Percentiles rank a stretch among this genome's conserved stretches.
These are phyloP conservation scores for Phytophthora sansomeana DNA, from an alignment of 352 stramenopile species.

Conservation along the genomic window DNA sequence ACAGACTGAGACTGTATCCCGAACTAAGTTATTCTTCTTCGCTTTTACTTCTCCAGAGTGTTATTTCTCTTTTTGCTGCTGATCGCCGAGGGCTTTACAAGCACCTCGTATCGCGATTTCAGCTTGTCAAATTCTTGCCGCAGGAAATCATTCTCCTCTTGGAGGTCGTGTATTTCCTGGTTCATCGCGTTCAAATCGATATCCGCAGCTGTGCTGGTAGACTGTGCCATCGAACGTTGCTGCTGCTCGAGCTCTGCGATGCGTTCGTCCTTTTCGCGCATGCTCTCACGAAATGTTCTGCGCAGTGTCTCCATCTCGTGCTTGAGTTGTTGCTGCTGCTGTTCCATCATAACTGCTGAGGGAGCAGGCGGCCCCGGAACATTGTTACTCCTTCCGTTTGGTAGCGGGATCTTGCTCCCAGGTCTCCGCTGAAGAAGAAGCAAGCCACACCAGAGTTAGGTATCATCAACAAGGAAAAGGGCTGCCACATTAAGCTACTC, in stretches of 20 bases:
- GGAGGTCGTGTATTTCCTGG: conserved; percentile 58
- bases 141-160: conserved; percentile 76
- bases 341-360: conserved; percentile 23
- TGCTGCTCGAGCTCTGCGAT: conserved; percentile 57
- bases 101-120: conserved; percentile 65
- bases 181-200: conserved; percentile 18
- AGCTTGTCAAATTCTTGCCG: conserved; percentile 74
- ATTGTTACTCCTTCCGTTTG: conserved; percentile 7
- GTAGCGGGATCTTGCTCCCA: conserved; percentile 27
- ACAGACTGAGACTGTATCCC: not conserved
- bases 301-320: conserved; percentile 51
- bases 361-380: conserved; percentile 8
- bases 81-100: conserved; percentile 9
- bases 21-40: conserved; percentile 20
- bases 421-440: conserved; percentile 32
- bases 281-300: conserved; percentile 56
- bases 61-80: conserved; percentile 19
- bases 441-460: not conserved
- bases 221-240: conserved; percentile 6
- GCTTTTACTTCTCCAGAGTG: conserved; percentile 1
- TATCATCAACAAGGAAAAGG: too few species aligned
- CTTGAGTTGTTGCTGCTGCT: conserved; percentile 38
- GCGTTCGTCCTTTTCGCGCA: conserved; percentile 70
- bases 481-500: not conserved
- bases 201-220: conserved; percentile 1